These are phyloP conservation scores for Jaltomata sinuosa DNA, from an alignment of 257 asterid species.

Conservation along the genomic window DNA sequence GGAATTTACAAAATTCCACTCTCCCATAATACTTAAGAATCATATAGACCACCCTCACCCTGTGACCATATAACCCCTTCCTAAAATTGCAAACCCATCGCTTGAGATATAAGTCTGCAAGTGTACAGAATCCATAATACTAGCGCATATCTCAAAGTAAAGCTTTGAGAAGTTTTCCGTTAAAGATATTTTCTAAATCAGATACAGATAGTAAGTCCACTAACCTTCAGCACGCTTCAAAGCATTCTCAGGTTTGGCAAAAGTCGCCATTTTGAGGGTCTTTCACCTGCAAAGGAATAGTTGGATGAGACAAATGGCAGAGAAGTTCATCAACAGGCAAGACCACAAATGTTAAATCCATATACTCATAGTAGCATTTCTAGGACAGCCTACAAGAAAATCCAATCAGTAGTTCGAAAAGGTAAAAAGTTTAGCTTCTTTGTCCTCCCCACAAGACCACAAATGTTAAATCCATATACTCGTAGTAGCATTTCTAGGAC, in stretches of 20 bases:
- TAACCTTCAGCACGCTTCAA: conserved; percentile 51
- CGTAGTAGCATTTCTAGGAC: background rate
- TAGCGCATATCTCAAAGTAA: background rate
- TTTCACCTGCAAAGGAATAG: background rate
- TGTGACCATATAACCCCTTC: background rate
- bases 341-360: background rate
- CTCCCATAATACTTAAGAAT: background rate
- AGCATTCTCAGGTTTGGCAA: conserved; percentile 47
- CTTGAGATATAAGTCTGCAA: background rate
- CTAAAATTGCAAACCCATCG: background rate
- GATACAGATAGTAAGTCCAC: background rate
- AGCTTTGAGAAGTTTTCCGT: background rate
- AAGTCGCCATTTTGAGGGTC: conserved; percentile 23
- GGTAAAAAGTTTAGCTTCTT: background rate
- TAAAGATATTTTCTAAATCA: background rate
- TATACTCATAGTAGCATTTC: background rate
- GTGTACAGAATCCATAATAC: background rate
- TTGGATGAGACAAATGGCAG: background rate
- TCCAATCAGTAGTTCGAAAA: background rate
- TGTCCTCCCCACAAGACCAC: background rate
- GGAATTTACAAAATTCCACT: background rate
- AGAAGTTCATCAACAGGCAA: background rate
- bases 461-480: background rate
- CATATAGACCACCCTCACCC: background rate
- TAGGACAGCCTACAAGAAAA: background rate